phyloP scores from a whole-genome alignment of 352 stramenopile genomes.

The Globisporangium heterothallicum region DNA sequence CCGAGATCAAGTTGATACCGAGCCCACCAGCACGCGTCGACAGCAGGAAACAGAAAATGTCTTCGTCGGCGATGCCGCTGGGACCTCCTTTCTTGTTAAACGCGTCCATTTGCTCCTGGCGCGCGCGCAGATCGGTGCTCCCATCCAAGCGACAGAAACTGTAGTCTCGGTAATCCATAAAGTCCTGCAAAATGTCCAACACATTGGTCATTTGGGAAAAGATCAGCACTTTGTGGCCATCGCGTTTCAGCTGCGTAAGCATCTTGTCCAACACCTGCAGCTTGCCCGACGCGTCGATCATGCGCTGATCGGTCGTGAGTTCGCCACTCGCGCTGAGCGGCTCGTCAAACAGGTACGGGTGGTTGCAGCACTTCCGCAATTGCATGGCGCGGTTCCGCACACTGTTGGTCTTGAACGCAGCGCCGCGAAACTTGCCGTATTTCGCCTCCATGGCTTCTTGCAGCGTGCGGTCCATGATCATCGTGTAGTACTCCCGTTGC shows the following conservation, averaged over 20 bases:
- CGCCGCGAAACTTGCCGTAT: constrained; percentile 55
- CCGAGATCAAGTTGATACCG: constrained; percentile 96
- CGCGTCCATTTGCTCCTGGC: constrained; percentile 95
- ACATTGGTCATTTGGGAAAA: constrained; percentile 99
- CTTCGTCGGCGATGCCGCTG: constrained; percentile 27
- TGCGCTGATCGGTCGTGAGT: constrained; percentile 72
- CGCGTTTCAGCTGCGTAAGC: constrained; percentile 90
- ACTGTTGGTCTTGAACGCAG: constrained; percentile 44
- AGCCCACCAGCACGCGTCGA: constrained; percentile 93
- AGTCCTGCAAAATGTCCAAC: constrained; percentile 98
- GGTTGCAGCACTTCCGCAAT: constrained; percentile 84
- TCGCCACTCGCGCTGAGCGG: constrained; percentile 45
- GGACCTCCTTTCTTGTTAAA: constrained; percentile 87
- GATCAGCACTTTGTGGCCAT: constrained; percentile 97
- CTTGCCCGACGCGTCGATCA: constrained; percentile 96
- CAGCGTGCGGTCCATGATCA: constrained; percentile 90
- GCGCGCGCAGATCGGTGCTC: constrained; percentile 87
- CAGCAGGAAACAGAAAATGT: constrained; percentile 79
- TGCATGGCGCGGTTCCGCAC: constrained; percentile 78
- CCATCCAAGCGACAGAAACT: constrained; percentile 97
- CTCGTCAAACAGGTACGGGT: constrained; percentile 88
- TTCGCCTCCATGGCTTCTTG: constrained; percentile 82
- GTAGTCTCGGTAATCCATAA: constrained; percentile 82
- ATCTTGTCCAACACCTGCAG: constrained; percentile 98
- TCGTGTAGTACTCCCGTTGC: constrained; percentile 93